Evolutionary conservation across 176 grass and related monocot species (phyloP), one percentile per base, ranked within the genome.

Genomic region (Eleusine indica): DNA sequence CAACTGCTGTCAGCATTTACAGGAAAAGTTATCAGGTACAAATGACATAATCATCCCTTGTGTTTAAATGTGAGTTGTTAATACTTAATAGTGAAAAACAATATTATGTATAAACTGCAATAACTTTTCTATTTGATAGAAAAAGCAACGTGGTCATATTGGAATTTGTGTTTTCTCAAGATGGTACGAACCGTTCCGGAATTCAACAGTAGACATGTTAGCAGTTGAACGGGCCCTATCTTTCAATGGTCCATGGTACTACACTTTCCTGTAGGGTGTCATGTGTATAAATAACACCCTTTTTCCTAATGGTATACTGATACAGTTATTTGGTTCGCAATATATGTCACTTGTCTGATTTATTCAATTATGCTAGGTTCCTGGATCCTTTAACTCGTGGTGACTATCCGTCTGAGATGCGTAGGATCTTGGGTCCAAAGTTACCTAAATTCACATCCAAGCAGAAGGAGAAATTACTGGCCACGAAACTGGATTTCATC

Each of bases 401-500:
- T 58, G 81, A 91, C 80, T 94, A 94, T 68, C 92, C 92, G 47
- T 6, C 22, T 35, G 84, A 87, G 71, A 94, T 94, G 92, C 71
- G 63, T 3, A 22, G 54, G 64, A 68, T 91, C 42, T 73, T 94
- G 71, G 84, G 80, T 60, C 3, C 71, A 69, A 75, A 42, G 38
- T 54, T 94, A 67, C 89, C 92, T 2, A 19, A 61, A 53, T 91
- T 97, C 47, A 90, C 94, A 66, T 51, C 25, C 6, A 62, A 87
- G 70, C 79, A 93, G 19, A 84, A 91, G 73, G 74, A 87, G 38
- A 83, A 80, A 47, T 61, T 93, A 9, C 68, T 78, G 40, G 54
- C 51, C 19, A 70, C 68, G 22, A 97, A 91, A 84, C 61, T 90
- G 57, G 91, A 97, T 67, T 97, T 93, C 73, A 88, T 97, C 37